Conservation (phyloP, 331 rosid genomes). For the Malus hybrid region DNA sequence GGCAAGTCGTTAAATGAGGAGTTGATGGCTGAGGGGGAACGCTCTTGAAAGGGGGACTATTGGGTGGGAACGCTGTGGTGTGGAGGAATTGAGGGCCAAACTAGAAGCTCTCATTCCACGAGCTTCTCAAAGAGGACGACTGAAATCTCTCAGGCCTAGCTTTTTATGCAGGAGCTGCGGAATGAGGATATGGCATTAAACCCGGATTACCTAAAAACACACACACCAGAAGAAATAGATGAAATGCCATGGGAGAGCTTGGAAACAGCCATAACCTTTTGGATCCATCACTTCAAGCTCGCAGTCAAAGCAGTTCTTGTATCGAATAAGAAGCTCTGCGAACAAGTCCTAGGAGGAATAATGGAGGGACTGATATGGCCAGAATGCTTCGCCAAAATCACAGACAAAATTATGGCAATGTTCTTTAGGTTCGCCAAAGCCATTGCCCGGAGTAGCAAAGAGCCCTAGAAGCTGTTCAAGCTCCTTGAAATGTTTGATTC, state of each 20-base stretch:
- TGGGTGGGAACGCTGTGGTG: too few relatives aligned
- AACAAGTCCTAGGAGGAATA: constrained; percentile 45
- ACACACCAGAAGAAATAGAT: constrained; percentile 66
- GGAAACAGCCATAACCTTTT: constrained; percentile 62
- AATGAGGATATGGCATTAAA: constrained; percentile 10
- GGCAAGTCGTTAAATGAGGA: constrained; percentile 35
- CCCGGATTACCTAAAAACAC: constrained; percentile 68
- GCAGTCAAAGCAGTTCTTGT: constrained; percentile 52
- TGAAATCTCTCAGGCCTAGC: too few relatives aligned
- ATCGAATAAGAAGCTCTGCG: constrained; percentile 64
- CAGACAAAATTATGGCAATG: constrained; percentile 90
- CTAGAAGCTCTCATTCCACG: too few relatives aligned
- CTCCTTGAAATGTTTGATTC: constrained; percentile 70
- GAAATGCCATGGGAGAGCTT: constrained; percentile 80
- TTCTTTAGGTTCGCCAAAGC: constrained; percentile 90
- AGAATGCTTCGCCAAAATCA: constrained; percentile 72
- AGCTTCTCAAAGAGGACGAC: too few relatives aligned
- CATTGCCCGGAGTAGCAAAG: constrained; percentile 67
- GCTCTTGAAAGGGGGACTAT: constrained; percentile 16
- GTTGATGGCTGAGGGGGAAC: constrained; percentile 73
- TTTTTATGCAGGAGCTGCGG: too few relatives aligned
- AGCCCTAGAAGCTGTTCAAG: constrained; percentile 82
- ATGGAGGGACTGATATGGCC: constrained; percentile 71
- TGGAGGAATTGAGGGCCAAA: too few relatives aligned
- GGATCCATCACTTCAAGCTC: constrained; percentile 69